Evolutionary conservation across 164 flowering plant genomes (phyloP), one percentile per base, ranked within the genome.

Genomic region (Echeveria elegans): DNA sequence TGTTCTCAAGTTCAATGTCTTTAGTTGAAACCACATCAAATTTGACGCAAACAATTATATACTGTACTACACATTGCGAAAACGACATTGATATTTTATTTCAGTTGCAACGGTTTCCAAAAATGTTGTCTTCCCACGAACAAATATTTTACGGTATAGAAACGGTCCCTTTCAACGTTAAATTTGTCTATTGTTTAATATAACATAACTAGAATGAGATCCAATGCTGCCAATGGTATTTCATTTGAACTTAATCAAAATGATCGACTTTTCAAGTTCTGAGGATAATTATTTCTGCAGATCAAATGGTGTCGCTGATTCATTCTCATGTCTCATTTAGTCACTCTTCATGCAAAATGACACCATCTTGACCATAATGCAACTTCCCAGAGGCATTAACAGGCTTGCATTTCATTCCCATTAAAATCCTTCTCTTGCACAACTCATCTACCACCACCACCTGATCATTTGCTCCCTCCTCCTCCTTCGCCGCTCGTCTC

Each of bases 371-470:
- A 64, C 77, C 77, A 29, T 83, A 77, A 16, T 72, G 75, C 21
- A 81, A 79, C 6, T 31, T 61, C 19, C 81, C 86, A 10, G 83
- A 74, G 0, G 65, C 30, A 58, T 73, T 73, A 74, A 85, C 38
- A 8, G 88, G 83, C 70, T 67, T 77, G 74, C 93, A 88, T 40
- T 66, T 77, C 65, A 45, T 69, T 48, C 90, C 90, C 85, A 85
- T 76, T 37, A 88, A 72, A 65, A 88, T 88, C 82, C 77, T 84
- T 76, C 75, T 82, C 83, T 79, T 88, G 77, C 90, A 88, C 11
- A 88, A 68, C 68, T 84, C 88, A 24, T 47, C 38, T 1, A 7
- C 45, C 45, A n/a, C 75, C 65, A 72, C 41, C 1, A 18, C 67
- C 16, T 32, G 18, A n/a, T 65, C 10, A 32, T 64, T 21, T 34